These are phyloP conservation scores for Lentinula boryana DNA, from an alignment of 768 basidiomycete genomes.

Conservation along the genomic window DNA sequence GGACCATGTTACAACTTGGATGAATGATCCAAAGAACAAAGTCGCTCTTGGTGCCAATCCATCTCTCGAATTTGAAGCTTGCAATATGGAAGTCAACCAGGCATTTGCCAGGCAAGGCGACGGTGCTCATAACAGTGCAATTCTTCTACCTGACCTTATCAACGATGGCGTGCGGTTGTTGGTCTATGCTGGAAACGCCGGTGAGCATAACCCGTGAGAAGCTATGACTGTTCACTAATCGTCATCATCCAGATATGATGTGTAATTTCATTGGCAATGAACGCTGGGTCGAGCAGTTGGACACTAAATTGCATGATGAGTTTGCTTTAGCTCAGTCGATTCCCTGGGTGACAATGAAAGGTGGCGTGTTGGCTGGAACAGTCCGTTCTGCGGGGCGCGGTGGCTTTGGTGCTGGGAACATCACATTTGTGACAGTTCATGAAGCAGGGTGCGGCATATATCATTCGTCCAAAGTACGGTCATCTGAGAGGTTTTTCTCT, in stretches of 20 bases:
- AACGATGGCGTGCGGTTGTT: slow-evolving; percentile 78
- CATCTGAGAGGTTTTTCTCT: slow-evolving; percentile 7
- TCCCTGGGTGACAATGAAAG: slow-evolving; percentile 50
- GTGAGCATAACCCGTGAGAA: slow-evolving; percentile 29
- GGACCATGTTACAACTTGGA: slow-evolving; percentile 82
- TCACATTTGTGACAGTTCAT: slow-evolving; percentile 73
- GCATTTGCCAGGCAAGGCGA: slow-evolving; percentile 82
- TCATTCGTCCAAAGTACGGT: neutral
- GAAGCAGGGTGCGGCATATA: slow-evolving; percentile 65
- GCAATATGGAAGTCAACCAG: slow-evolving; percentile 76
- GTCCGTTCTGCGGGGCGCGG: slow-evolving; percentile 66
- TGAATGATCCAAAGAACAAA: slow-evolving; percentile 78
- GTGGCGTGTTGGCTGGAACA: slow-evolving; percentile 56
- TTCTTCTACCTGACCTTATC: slow-evolving; percentile 73
- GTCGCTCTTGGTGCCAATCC: slow-evolving; percentile 71
- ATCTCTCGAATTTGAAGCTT: slow-evolving; percentile 54
- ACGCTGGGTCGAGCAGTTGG: slow-evolving; percentile 63
- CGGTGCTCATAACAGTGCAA: slow-evolving; percentile 76
- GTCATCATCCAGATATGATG: slow-evolving; percentile 59
- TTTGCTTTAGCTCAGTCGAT: slow-evolving; percentile 43
- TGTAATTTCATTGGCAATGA: slow-evolving; percentile 86
- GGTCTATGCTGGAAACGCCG: slow-evolving; percentile 85
- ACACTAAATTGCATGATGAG: slow-evolving; percentile 55
- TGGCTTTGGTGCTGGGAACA: slow-evolving; percentile 68
- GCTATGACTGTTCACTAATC: too few species aligned